These are phyloP conservation scores for Arthroderma sp. DNA, from an alignment of 2,329 filamentous ascomycete genomes.

Conservation along the genomic window DNA sequence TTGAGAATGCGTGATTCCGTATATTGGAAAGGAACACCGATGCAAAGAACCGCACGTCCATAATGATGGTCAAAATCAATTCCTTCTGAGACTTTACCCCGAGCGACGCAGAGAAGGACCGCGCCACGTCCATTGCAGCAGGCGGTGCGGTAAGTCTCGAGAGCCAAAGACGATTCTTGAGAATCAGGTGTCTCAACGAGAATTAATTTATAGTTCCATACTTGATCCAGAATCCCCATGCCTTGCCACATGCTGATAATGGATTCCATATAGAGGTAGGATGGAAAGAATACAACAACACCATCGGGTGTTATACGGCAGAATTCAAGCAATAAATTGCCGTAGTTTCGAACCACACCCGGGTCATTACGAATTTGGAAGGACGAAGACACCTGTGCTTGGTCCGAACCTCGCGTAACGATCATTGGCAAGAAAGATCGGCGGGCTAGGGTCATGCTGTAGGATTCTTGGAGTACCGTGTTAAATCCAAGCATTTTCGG, in stretches of 20 bases:
- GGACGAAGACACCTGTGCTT: slow-evolving; percentile 80
- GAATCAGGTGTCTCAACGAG: slow-evolving; percentile 95
- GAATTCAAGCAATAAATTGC: slow-evolving; percentile 84
- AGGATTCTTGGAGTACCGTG: slow-evolving; percentile 91
- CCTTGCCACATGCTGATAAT: slow-evolving; percentile 99
- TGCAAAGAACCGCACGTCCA: slow-evolving; percentile 86
- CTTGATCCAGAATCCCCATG: slow-evolving; percentile 92
- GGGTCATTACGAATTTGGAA: slow-evolving; percentile 95
- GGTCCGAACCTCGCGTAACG: slow-evolving; percentile 86
- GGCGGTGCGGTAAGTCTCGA: slow-evolving; percentile 93
- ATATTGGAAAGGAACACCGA: slow-evolving; percentile 96
- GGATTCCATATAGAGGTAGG: slow-evolving; percentile 97
- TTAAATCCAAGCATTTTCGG: slow-evolving; percentile 94
- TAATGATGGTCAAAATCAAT: slow-evolving; percentile 99
- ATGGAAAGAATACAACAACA: slow-evolving; percentile 98
- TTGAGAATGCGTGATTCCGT: slow-evolving; percentile 96
- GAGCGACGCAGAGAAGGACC: slow-evolving; percentile 83
- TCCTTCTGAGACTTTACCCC: slow-evolving; percentile 93
- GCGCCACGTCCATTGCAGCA: slow-evolving; percentile 95
- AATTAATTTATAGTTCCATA: slow-evolving; percentile 99
- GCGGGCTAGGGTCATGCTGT: slow-evolving; percentile 87
- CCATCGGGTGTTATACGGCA: slow-evolving; percentile 92
- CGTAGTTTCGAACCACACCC: slow-evolving; percentile 93
- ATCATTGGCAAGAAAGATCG: slow-evolving; percentile 97
- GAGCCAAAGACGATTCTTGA: slow-evolving; percentile 86